These are phyloP conservation scores for Rostrohypoxylon terebratum DNA, from an alignment of 495 filamentous ascomycete genomes.

Conservation along the genomic window DNA sequence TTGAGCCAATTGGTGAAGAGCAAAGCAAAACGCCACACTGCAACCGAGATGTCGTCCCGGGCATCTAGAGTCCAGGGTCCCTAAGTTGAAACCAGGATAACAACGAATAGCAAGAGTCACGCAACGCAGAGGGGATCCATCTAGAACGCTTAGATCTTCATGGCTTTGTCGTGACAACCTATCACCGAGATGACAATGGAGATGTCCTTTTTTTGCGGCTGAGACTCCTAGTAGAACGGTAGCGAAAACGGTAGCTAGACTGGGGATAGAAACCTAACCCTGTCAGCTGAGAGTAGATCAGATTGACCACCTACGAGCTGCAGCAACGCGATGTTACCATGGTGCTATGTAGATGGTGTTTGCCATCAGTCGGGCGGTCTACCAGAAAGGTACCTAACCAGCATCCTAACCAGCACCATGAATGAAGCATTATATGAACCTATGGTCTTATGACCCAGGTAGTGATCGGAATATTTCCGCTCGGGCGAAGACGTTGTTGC, in stretches of 20 bases:
- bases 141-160: slow-evolving; percentile 12
- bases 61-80: slow-evolving; percentile 14
- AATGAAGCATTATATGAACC: background rate
- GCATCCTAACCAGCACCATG: background rate
- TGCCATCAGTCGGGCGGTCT: background rate
- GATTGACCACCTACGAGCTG: background rate
- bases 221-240: slow-evolving; percentile 15
- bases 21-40: slow-evolving; percentile 18
- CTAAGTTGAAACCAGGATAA: slow-evolving; percentile 12
- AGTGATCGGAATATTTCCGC: background rate
- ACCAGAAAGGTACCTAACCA: background rate
- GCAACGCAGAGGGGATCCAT: background rate
- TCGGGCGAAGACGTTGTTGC: background rate
- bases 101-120: background rate
- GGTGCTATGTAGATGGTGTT: background rate
- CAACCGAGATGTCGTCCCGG: background rate
- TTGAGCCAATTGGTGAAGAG: slow-evolving; percentile 17
- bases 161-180: slow-evolving; percentile 3
- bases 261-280: slow-evolving; percentile 1
- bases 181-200: slow-evolving; percentile 1
- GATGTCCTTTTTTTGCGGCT: slow-evolving; percentile 22
- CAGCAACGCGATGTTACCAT: slow-evolving; percentile 31
- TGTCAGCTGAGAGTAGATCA: slow-evolving; percentile 25
- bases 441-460: too few species aligned
- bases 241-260: background rate